phyloP scores from a whole-genome alignment of 1,139 yeast species.

The Saccharomycopsis crataegensis region DNA sequence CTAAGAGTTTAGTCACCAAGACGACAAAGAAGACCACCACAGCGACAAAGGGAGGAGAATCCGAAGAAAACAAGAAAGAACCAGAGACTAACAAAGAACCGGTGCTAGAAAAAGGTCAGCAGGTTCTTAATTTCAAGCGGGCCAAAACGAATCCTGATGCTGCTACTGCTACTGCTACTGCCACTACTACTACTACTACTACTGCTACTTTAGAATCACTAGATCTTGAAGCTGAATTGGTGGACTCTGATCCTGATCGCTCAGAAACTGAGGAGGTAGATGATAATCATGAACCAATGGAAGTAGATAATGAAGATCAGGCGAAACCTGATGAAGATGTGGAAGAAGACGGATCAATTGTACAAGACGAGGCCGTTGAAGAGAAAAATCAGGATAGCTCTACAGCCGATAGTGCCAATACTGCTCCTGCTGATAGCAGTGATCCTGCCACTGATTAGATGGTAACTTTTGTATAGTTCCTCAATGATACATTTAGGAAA shows the following conservation, averaged over 20 bases:
- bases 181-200: too few relatives aligned
- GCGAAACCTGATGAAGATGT: conserved; percentile 21
- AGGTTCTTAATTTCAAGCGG: conserved; percentile 28
- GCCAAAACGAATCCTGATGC: not conserved
- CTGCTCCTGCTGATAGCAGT: too few relatives aligned
- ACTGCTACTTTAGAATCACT: not conserved
- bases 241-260: conserved; percentile 13
- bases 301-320: conserved; percentile 15
- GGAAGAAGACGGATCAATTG: conserved; percentile 18
- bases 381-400: too few relatives aligned
- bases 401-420: too few relatives aligned
- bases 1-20: not conserved
- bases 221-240: conserved; percentile 7
- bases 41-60: not conserved
- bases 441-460: too few relatives aligned
- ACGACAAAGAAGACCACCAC: not conserved
- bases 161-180: conserved; percentile 1
- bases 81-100: not conserved
- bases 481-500: too few relatives aligned
- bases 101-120: conserved; percentile 36
- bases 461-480: too few relatives aligned
- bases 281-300: not conserved
- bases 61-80: not conserved
- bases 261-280: conserved; percentile 19
- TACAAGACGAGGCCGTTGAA: too few relatives aligned